These are phyloP conservation scores for Penicillium soppii DNA, from an alignment of 495 filamentous ascomycete species.

Conservation along the genomic window DNA sequence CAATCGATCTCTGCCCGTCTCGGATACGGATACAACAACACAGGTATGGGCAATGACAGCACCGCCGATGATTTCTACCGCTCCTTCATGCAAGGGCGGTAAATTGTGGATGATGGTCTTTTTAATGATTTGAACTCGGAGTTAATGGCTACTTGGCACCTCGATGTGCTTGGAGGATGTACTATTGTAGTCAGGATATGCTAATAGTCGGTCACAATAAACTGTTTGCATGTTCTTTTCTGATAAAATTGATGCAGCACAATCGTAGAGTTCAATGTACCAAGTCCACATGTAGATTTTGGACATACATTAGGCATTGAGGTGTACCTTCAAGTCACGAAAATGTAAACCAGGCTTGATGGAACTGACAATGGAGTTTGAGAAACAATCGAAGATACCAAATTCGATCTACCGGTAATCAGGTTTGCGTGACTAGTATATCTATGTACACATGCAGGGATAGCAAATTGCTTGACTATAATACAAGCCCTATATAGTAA, in stretches of 20 bases:
- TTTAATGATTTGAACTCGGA: constrained; percentile 22
- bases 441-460: too few species aligned
- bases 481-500: too few species aligned
- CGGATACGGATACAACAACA: constrained; percentile 54
- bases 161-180: constrained; percentile 17
- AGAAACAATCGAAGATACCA: too few species aligned
- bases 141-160: constrained; percentile 6
- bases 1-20: constrained; percentile 67
- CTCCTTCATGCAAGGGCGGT: constrained; percentile 69
- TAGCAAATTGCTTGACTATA: too few species aligned
- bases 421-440: too few species aligned
- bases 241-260: too few species aligned
- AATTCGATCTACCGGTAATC: too few species aligned
- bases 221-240: constrained; percentile 6
- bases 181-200: constrained; percentile 9
- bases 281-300: too few species aligned
- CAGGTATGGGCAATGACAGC: constrained; percentile 55
- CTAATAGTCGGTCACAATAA: constrained; percentile 10
- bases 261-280: not conserved
- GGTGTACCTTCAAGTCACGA: too few species aligned
- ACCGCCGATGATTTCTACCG: constrained; percentile 80
- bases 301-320: too few species aligned
- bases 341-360: too few species aligned
- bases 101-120: constrained; percentile 11
- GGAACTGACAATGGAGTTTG: too few species aligned